Conservation (phyloP, 2,329 filamentous ascomycete species). For the Alternaria atra region DNA sequence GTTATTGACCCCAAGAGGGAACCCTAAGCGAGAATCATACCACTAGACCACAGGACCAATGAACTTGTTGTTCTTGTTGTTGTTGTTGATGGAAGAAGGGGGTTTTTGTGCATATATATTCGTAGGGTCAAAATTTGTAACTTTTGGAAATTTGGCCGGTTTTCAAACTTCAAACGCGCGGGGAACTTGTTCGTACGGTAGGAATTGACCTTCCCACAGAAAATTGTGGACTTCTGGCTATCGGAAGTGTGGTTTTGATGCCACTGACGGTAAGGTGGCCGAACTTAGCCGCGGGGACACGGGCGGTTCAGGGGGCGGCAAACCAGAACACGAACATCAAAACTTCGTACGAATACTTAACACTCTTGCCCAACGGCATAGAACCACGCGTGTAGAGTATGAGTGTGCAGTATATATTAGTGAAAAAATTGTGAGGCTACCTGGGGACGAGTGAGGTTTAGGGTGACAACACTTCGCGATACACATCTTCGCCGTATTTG, state of each 20-base stretch:
- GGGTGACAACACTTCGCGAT: not conserved
- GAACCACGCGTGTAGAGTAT: not conserved
- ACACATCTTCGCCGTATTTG: not conserved
- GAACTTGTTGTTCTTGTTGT: not conserved
- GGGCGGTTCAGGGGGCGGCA: not conserved
- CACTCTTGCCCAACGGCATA: not conserved
- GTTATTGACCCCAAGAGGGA: not conserved
- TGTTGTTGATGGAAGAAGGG: not conserved
- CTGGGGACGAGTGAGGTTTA: not conserved
- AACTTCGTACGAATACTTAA: not conserved
- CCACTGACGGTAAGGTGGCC: not conserved
- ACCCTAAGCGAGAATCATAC: constrained; percentile 76
- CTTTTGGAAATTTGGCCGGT: too few relatives aligned
- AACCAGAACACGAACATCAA: not conserved
- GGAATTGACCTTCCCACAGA: not conserved
- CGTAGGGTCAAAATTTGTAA: fast-evolving
- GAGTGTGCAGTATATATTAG: not conserved
- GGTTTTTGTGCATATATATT: not conserved
- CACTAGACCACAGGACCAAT: constrained; percentile 61
- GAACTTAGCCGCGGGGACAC: not conserved
- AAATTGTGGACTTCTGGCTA: not conserved
- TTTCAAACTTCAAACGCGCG: too few relatives aligned
- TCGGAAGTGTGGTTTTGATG: not conserved
- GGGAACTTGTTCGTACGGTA: not conserved
- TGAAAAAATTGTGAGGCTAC: not conserved